Base-by-base conservation (phyloP, 2,329 filamentous ascomycete species). In the Ophiostoma perfectum region DNA sequence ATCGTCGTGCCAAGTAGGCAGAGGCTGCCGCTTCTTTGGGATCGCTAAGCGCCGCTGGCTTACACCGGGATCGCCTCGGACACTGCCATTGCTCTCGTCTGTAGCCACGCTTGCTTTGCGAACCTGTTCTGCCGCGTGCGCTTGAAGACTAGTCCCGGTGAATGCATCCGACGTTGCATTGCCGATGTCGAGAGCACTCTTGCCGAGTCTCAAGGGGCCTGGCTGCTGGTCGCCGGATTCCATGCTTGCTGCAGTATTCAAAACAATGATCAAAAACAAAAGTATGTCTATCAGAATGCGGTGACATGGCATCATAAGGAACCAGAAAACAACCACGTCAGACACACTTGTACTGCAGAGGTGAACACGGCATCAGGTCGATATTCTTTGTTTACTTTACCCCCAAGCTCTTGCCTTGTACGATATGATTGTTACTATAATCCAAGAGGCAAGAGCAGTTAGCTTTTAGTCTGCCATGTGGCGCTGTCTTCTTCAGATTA, bases 1-100 rank as follows among this genome's bases (percentile, higher is more conserved):
- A 11, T 52, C 66, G n/a, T 69, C 70, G 2, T 52, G 64, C 8
- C 66, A 66, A 2, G 49, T 44, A 3, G 38, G 27, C 6, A 68
- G 12, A 0, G 49, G 14, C 12, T 14, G 71, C 65, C 78, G 75
- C 69, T 73, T 77, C 72, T 81, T 81, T 63, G 75, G 74, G 3
- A 81, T 70, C 1, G 75, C 74, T 69, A 80, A 68, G n/a, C 75
- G 73, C 49, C 67, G 70, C 9, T 77, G 58, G 7, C 38, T 70
- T 45, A 64, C 69, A 9, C 71, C 74, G 4, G 70, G 68, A 1
- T 68, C 67, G n/a, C 73, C 76, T 0, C 73, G 68, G 3, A 68
- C 70, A 70, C 74, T 78, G 49, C 70, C 72, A 27, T 73, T 67
- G 71, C 74, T 74, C 55, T 71, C 71, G 42, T 77, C 70, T 1